These are phyloP conservation scores for Exsudoporus frostii DNA, from an alignment of 768 basidiomycete species.

Conservation along the genomic window DNA sequence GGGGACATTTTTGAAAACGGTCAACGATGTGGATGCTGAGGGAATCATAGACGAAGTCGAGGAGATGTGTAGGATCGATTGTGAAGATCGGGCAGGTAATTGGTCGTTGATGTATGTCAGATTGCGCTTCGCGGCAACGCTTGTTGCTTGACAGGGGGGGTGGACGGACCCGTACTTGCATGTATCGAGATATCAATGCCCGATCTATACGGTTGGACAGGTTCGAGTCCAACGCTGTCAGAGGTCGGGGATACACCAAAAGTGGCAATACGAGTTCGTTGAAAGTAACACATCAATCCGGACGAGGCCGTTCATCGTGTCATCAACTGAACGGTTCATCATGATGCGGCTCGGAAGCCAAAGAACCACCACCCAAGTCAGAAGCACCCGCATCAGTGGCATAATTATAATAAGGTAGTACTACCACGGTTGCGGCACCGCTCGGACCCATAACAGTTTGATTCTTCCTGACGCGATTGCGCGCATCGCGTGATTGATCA, in stretches of 20 bases:
- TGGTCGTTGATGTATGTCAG: constrained; percentile 77
- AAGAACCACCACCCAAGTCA: constrained; percentile 7
- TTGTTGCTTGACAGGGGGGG: constrained; percentile 27
- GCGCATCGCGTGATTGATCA: constrained; percentile 13
- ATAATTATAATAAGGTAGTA: not conserved
- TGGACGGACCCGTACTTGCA: not conserved
- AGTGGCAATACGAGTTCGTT: not conserved
- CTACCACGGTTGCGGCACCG: constrained; percentile 13
- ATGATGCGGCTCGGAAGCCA: constrained; percentile 1
- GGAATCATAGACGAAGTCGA: constrained; percentile 62
- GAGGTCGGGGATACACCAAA: not conserved
- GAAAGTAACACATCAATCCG: constrained; percentile 1
- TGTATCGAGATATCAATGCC: not conserved
- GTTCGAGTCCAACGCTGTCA: constrained; percentile 3
- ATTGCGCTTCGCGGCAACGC: constrained; percentile 57
- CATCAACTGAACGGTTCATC: not conserved
- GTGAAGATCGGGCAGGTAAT: constrained; percentile 52
- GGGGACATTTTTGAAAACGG: constrained; percentile 51
- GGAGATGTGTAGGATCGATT: constrained; percentile 53
- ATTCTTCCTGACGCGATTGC: constrained; percentile 5
- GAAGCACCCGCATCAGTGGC: constrained; percentile 11
- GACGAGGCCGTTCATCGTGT: not conserved
- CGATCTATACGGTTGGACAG: constrained; percentile 5
- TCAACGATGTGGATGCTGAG: constrained; percentile 52
- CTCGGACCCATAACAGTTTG: not conserved